Evolutionary conservation across 2,329 filamentous ascomycete genomes (phyloP), one percentile per base, ranked within the genome.

Genomic region (Talaromyces sp.): DNA sequence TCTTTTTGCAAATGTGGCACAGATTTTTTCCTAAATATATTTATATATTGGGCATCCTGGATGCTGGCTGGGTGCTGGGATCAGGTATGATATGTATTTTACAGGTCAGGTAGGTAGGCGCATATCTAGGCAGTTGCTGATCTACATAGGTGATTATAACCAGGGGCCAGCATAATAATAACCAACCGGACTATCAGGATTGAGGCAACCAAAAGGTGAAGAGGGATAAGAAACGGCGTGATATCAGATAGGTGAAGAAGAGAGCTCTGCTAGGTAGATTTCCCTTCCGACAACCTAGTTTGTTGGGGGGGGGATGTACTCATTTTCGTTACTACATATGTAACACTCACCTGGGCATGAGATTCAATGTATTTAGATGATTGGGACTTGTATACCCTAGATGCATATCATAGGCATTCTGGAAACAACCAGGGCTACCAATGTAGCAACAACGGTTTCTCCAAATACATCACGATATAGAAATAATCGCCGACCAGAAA

Each of bases 21-120:
- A 48, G 45, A 15, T n/a, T n/a, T 46, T 15, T 46, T 48, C 45
- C 45, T 33, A 48, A 48, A 48, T 33, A 48, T 45, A 48, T 33
- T 25, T 8, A 45, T 6, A 15, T 45, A 8, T 13, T 25, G 19
- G 19, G 28, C 5, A 22, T 5, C 4, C 3, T 40, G 25, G 21
- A 22, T 19, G 25, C 13, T 11, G 15, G 43, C n/a, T 19, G 19
- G 15, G 43, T 46, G 43, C 15, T 28, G n/a, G 43, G 25, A 28
- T 31, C 22, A 13, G n/a, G 43, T 8, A n/a, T n/a, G 21, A 28
- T 28, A 46, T 19, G n/a, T n/a, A n/a, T n/a, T n/a, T n/a, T n/a
- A n/a, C n/a, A n/a, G n/a, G n/a, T n/a, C n/a, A n/a, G n/a, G n/a
- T n/a, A n/a, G n/a, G n/a, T n/a, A n/a, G n/a, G n/a, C n/a, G n/a